Conservation (phyloP, 2,329 filamentous ascomycete genomes). For the Tetracladium maxilliforme region DNA sequence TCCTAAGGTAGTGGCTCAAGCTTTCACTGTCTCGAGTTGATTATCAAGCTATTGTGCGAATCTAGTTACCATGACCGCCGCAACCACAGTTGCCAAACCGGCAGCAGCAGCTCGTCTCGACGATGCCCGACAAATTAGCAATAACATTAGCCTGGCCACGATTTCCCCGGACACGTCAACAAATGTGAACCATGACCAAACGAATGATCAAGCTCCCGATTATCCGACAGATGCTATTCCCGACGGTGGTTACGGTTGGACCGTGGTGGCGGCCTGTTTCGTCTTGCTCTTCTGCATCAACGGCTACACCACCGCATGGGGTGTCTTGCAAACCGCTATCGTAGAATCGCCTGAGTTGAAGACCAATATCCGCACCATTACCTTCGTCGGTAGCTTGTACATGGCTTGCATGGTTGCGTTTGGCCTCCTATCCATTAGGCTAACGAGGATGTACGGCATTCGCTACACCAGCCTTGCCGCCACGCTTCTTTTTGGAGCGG, state of each 20-base stretch:
- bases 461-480: slow-evolving; percentile 30
- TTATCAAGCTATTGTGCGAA: no score
- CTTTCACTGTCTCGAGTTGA: no score
- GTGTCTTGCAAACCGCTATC: slow-evolving; percentile 41
- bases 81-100: no score
- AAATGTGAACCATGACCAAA: no score
- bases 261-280: slow-evolving; percentile 32
- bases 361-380: slow-evolving; percentile 32
- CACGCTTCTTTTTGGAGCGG: slow-evolving; percentile 30
- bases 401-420: slow-evolving; percentile 33
- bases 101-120: no score
- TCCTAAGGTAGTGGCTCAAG: no score
- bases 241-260: slow-evolving; percentile 42
- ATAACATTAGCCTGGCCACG: no score
- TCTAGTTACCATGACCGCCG: no score
- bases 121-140: no score
- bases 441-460: slow-evolving; percentile 33
- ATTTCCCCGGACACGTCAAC: no score
- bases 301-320: slow-evolving; percentile 43
- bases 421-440: slow-evolving; percentile 33
- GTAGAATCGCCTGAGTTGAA: slow-evolving; percentile 31
- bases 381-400: slow-evolving; percentile 41
- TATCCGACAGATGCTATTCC: no score
- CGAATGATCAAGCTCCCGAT: no score
- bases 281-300: slow-evolving; percentile 39